Conservation (phyloP, 139 green algal genomes). For the Chlamydomonas incerta region DNA sequence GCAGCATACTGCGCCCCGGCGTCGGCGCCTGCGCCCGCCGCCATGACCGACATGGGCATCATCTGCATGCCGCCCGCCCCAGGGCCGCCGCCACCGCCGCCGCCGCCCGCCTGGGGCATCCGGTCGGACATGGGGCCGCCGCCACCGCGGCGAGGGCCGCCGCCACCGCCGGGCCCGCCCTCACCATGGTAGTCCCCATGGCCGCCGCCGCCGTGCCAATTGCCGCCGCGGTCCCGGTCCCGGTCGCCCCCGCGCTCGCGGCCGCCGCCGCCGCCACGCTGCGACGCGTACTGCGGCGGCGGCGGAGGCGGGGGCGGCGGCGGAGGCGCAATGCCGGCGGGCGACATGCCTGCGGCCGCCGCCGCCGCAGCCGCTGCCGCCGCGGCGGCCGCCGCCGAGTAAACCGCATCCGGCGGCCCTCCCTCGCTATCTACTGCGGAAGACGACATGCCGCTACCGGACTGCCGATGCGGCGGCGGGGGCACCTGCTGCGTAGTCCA, state of each 20-base stretch:
- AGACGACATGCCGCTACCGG: too few species aligned
- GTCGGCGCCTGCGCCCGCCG: not conserved
- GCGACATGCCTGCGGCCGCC: not conserved
- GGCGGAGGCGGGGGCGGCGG: conserved; percentile 18
- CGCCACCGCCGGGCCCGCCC: too few species aligned
- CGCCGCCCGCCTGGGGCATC: too few species aligned
- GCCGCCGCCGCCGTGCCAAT: not conserved
- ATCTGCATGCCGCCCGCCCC: too few species aligned
- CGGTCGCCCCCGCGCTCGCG: too few species aligned
- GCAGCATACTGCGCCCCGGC: not conserved
- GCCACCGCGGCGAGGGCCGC: too few species aligned
- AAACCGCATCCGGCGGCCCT: not conserved
- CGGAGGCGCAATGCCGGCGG: not conserved
- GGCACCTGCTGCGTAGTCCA: not conserved
- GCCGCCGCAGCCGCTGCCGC: not conserved
- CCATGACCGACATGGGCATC: not conserved
- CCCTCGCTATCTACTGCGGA: too few species aligned
- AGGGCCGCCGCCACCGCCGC: too few species aligned
- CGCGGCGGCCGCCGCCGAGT: not conserved
- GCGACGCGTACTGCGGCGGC: not conserved
- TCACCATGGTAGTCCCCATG: not conserved
- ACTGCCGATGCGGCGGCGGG: too few species aligned
- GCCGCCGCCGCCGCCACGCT: not conserved
- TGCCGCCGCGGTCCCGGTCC: not conserved
- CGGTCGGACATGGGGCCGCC: too few species aligned